Conservation (phyloP, 1,139 yeast genomes). For the Wickerhamiella infanticola region DNA sequence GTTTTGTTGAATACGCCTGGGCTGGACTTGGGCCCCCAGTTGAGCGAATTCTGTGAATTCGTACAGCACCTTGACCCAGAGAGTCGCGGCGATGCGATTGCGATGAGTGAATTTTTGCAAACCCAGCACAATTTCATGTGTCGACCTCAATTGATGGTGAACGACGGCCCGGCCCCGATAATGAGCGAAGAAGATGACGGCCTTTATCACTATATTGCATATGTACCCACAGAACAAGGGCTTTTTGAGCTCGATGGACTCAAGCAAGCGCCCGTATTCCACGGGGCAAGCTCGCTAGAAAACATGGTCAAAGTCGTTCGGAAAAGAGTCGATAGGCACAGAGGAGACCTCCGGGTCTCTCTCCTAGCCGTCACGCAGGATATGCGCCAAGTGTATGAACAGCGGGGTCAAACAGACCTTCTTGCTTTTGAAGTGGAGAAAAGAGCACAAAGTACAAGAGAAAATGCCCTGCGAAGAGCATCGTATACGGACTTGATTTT, state of each 20-base stretch:
- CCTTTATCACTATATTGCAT: constrained; percentile 49
- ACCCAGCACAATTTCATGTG: constrained; percentile 50
- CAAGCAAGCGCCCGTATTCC: constrained; percentile 42
- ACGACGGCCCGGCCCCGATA: constrained; percentile 14
- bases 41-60: constrained; percentile 36
- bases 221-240: constrained; percentile 30
- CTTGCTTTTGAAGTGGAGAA: constrained; percentile 23
- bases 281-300: constrained; percentile 33
- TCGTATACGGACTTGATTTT: constrained; percentile 41
- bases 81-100: constrained; percentile 46
- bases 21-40: constrained; percentile 33
- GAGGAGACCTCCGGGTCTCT: constrained; percentile 15
- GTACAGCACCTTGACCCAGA: constrained; percentile 41
- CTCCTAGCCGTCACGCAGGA: constrained; percentile 33
- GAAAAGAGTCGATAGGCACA: constrained; percentile 28
- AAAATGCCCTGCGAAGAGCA: constrained; percentile 35
- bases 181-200: constrained; percentile 34
- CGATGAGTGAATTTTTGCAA: constrained; percentile 46
- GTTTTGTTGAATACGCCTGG: constrained; percentile 31
- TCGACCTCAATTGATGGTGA: constrained; percentile 38
- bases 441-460: constrained; percentile 28
- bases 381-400: constrained; percentile 28
- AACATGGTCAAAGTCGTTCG: constrained; percentile 21
- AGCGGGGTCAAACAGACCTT: constrained; percentile 29
- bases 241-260: constrained; percentile 59